Evolutionary conservation across 805 yeast species (phyloP).

Genomic region (Helenozyma baotianmanensis): DNA sequence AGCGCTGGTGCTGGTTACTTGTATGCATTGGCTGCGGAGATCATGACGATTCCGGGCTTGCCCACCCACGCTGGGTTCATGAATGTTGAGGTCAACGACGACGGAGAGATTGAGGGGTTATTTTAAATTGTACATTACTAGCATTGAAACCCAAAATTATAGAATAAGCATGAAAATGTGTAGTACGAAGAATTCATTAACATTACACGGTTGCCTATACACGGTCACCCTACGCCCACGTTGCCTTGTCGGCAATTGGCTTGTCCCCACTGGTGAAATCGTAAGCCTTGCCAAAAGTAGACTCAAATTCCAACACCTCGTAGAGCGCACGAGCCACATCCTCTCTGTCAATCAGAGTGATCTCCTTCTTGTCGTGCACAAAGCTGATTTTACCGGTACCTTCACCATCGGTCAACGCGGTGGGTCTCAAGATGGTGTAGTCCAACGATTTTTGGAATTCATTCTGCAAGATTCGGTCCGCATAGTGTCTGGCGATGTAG

Average conservation of each 20-base stretch:
- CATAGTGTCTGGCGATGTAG: constrained; percentile 58
- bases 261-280: constrained; percentile 42
- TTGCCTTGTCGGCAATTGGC: constrained; percentile 21
- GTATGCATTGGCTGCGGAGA: constrained; percentile 94
- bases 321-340: constrained; percentile 52
- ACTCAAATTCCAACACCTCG: constrained; percentile 30
- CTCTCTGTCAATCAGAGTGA: constrained; percentile 37
- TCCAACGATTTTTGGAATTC: constrained; percentile 38
- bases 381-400: constrained; percentile 42
- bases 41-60: constrained; percentile 95
- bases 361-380: constrained; percentile 18
- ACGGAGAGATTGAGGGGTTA: constrained; percentile 90
- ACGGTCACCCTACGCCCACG: too few species aligned
- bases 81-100: constrained; percentile 90
- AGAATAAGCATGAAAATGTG: constrained; percentile 1
- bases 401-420: constrained; percentile 34
- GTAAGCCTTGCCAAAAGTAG: constrained; percentile 39
- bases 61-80: constrained; percentile 95
- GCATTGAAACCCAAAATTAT: not conserved
- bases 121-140: constrained; percentile 40
- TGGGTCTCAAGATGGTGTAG: constrained; percentile 57
- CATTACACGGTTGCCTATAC: too few species aligned
- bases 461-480: constrained; percentile 43
- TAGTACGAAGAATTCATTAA: not conserved
- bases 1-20: constrained; percentile 96